phyloP scores from a whole-genome alignment of 192 early-diverging fungal genomes.

The Coemansia sp. region DNA sequence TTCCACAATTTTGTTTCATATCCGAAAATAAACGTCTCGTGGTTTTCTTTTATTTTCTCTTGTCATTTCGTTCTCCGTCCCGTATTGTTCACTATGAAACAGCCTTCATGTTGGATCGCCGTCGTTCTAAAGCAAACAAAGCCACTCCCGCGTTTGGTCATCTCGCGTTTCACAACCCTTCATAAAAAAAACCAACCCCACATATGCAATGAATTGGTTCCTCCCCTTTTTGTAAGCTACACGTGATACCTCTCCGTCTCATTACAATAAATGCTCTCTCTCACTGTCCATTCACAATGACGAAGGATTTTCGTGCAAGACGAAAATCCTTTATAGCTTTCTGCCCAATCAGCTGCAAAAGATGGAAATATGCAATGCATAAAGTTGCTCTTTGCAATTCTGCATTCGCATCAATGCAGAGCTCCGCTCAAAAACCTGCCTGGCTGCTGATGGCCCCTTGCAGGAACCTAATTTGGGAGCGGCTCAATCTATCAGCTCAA shows the following conservation, averaged over 20 bases:
- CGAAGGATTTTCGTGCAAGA: not conserved
- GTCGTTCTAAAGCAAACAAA: not conserved
- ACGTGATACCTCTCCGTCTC: not conserved
- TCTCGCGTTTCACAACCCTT: not conserved
- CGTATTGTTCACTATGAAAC: not conserved
- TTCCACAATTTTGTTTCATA: not conserved
- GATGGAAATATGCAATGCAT: not conserved
- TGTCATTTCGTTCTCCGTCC: constrained; percentile 11
- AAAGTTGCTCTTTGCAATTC: too few relatives aligned
- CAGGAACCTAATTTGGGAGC: too few relatives aligned
- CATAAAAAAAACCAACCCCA: not conserved
- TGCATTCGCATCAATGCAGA: too few relatives aligned
- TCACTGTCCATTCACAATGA: not conserved
- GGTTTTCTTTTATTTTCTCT: not conserved
- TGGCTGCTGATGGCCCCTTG: too few relatives aligned
- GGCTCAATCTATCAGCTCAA: not conserved
- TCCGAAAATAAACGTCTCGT: constrained; percentile 10
- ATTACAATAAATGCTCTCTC: not conserved
- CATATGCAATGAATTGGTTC: not conserved
- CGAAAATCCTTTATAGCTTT: not conserved
- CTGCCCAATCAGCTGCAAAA: not conserved
- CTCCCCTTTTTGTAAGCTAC: constrained; percentile 1
- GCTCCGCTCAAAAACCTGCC: too few relatives aligned
- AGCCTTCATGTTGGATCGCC: constrained; percentile 1
- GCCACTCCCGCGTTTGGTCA: not conserved